Evolutionary conservation across 257 asterid species (phyloP).

Genomic region (Lantana camara): DNA sequence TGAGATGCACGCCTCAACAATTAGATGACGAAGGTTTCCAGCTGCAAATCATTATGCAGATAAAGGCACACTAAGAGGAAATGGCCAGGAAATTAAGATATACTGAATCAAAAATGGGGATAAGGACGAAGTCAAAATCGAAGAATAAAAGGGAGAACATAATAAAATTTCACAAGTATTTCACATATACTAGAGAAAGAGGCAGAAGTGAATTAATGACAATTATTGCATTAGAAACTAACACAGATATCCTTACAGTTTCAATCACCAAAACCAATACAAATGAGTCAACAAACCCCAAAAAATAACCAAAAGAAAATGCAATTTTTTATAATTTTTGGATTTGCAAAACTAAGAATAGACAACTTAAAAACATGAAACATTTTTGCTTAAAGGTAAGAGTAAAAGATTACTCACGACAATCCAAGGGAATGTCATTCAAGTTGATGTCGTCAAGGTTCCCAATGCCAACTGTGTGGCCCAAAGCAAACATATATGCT

Average conservation of each 20-base stretch:
- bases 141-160: too few relatives aligned
- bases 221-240: too few relatives aligned
- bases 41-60: constrained; percentile 48
- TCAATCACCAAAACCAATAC: not conserved
- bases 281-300: too few relatives aligned
- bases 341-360: constrained; percentile 2
- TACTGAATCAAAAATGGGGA: not conserved
- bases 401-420: constrained; percentile 61
- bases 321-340: not conserved
- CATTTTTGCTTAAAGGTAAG: constrained; percentile 10
- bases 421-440: constrained; percentile 75
- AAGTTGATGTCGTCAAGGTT: constrained; percentile 81
- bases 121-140: too few relatives aligned
- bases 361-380: constrained; percentile 3
- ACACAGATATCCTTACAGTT: constrained; percentile 22
- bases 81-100: too few relatives aligned
- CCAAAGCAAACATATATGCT: constrained; percentile 77
- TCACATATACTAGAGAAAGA: too few relatives aligned
- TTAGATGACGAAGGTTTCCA: constrained; percentile 87
- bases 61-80: not conserved
- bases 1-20: constrained; percentile 97
- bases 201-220: too few relatives aligned
- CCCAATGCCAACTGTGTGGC: constrained; percentile 77
- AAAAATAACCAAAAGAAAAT: constrained; percentile 18
- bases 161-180: too few relatives aligned